Evolutionary conservation across 257 asterid genomes (phyloP).

Genomic region (Rhazya stricta): DNA sequence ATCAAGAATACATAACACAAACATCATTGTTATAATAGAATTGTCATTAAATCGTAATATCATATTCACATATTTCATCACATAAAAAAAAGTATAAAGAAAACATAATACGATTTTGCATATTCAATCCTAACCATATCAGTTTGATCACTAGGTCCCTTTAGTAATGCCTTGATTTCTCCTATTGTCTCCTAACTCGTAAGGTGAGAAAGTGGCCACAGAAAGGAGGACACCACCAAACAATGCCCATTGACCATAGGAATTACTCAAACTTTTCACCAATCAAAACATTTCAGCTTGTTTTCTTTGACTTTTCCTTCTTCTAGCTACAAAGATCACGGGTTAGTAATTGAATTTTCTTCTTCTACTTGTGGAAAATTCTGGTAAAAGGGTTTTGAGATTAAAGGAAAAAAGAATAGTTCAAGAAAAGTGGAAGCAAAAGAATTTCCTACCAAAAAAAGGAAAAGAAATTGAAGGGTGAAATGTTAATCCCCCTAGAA

Average conservation of each 20-base stretch:
- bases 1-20: background rate
- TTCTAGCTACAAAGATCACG: background rate
- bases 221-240: background rate
- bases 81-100: background rate
- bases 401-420: background rate
- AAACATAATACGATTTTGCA: too few species aligned
- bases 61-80: background rate
- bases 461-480: background rate
- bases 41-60: conserved; percentile 9
- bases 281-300: background rate
- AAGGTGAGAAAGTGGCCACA: background rate
- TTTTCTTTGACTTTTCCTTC: conserved; percentile 2
- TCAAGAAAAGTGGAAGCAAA: background rate
- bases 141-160: background rate
- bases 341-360: background rate
- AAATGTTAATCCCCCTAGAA: background rate
- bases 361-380: background rate
- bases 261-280: background rate
- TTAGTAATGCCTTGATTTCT: background rate
- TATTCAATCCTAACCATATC: too few species aligned
- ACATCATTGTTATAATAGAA: conserved; percentile 1
- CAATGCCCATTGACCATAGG: background rate
- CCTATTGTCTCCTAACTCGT: background rate
- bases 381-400: background rate
- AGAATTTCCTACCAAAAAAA: background rate